phyloP scores from a whole-genome alignment of 176 grass and related monocot species.

The Raddia guianensis region DNA sequence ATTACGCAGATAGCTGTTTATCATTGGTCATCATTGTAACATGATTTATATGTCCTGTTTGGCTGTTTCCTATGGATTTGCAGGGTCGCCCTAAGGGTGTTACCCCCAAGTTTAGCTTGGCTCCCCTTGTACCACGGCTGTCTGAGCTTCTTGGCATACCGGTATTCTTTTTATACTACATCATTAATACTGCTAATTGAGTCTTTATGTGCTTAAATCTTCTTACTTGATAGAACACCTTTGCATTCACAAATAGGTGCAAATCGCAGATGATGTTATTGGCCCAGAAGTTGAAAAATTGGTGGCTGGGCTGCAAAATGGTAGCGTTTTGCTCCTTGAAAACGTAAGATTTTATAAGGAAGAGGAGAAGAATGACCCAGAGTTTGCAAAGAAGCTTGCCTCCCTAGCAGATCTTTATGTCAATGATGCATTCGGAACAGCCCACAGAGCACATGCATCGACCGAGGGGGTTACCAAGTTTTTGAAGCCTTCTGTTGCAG shows the following conservation, averaged over 20 bases:
- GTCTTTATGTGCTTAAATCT: background rate
- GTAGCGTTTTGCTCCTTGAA: slow-evolving; percentile 68
- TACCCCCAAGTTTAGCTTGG: slow-evolving; percentile 71
- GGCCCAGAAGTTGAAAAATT: slow-evolving; percentile 70
- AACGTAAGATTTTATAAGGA: slow-evolving; percentile 87
- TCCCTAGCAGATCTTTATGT: slow-evolving; percentile 64
- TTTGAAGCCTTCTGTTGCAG: slow-evolving; percentile 69
- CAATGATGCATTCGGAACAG: slow-evolving; percentile 79
- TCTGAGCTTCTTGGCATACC: slow-evolving; percentile 70
- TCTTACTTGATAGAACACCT: slow-evolving; percentile 12
- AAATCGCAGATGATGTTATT: slow-evolving; percentile 66
- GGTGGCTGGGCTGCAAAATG: slow-evolving; percentile 50
- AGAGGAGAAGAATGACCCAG: slow-evolving; percentile 79
- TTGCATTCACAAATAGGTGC: slow-evolving; percentile 45
- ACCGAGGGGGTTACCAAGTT: slow-evolving; percentile 82
- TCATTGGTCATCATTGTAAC: background rate
- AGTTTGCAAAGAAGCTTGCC: slow-evolving; percentile 75
- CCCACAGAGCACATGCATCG: slow-evolving; percentile 77
- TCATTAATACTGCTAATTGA: background rate
- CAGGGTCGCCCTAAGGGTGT: slow-evolving; percentile 85
- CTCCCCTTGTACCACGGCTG: slow-evolving; percentile 60
- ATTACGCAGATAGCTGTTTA: background rate
- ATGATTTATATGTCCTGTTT: background rate
- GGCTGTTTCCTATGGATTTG: slow-evolving; percentile 28
- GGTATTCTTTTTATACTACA: slow-evolving; percentile 41